Evolutionary conservation across 441 rosid species (phyloP).

Genomic region (Geranium incanum): DNA sequence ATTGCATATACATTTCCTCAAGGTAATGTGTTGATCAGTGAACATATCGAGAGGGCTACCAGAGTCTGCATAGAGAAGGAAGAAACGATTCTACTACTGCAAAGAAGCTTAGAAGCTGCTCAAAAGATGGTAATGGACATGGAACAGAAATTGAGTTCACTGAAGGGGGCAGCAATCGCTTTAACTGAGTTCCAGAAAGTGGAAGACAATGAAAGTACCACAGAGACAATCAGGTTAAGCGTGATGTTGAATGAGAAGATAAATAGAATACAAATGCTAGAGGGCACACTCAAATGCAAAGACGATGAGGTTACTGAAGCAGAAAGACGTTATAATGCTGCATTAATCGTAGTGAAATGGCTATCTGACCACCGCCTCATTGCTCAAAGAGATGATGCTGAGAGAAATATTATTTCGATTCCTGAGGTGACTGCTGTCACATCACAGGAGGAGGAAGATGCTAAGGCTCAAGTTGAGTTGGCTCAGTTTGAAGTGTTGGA

Average conservation of each 20-base stretch:
- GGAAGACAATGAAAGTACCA: slow-evolving; percentile 31
- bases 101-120: slow-evolving; percentile 86
- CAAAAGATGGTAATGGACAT: slow-evolving; percentile 59
- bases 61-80: slow-evolving; percentile 73
- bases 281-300: slow-evolving; percentile 32
- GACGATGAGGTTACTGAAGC: slow-evolving; percentile 38
- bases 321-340: slow-evolving; percentile 42
- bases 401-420: slow-evolving; percentile 20
- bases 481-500: slow-evolving; percentile 27
- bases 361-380: slow-evolving; percentile 34
- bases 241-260: slow-evolving; percentile 38
- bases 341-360: slow-evolving; percentile 47
- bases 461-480: slow-evolving; percentile 28
- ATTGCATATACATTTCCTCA: slow-evolving; percentile 67
- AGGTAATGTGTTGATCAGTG: slow-evolving; percentile 50
- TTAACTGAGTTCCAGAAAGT: slow-evolving; percentile 45
- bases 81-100: slow-evolving; percentile 61
- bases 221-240: slow-evolving; percentile 31
- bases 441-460: slow-evolving; percentile 22
- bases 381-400: slow-evolving; percentile 22
- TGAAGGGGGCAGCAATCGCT: slow-evolving; percentile 65
- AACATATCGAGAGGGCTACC: slow-evolving; percentile 74
- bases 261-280: slow-evolving; percentile 32
- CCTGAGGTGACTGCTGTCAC: slow-evolving; percentile 19
- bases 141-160: slow-evolving; percentile 66